Base-by-base conservation (phyloP, 2,329 filamentous ascomycete species). In the Arthroderma sp. region DNA sequence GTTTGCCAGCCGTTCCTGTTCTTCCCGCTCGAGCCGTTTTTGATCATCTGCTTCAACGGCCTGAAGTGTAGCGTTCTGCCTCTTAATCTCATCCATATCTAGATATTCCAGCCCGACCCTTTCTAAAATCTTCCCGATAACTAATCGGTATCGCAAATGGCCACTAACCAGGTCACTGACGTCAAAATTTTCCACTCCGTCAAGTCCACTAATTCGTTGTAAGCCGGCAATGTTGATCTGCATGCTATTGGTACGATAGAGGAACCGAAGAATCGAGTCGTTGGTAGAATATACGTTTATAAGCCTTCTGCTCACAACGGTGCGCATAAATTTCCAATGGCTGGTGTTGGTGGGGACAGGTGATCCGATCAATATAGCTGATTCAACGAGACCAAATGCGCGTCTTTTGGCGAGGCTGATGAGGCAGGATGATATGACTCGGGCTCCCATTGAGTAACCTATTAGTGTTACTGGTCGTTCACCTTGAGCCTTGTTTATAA, bases 241-340 rank as follows among this genome's bases (percentile, higher is more conserved):
- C 29, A 94, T 75, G 47, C 81, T 87, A 36, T 83, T 86, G 2
- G 85, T 81, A 38, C 88, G 79, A 61, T 95, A 94, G 11, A 94
- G 69, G 58, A 94, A 89, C 1, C 79, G 87, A 1, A 95, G 77
- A 30, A 95, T 79, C 56, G 85, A 84, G 62, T 95, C 88, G 48
- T 91, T 88, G 43, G 81, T 78, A 1, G 85, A 89, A 63, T 82
- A 94, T 6, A 89, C 85, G 54, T 95, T 95, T 54, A 94, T 82
- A 5, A 94, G 72, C 46, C 83, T 76, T 2, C 88, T 87, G 1
- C 81, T 77, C 0, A 94, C 86, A 0, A 89, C 85, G 38, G 76
- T 78, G 29, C 85, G 77, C 52, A 94, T 77, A 33, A 77, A 70
- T 38, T 80, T 74, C 88, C 88, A 95, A 52, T 86, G 78, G 1